Base-by-base conservation (phyloP, 2,329 filamentous ascomycete genomes). In the Fusarium odoratissimum region DNA sequence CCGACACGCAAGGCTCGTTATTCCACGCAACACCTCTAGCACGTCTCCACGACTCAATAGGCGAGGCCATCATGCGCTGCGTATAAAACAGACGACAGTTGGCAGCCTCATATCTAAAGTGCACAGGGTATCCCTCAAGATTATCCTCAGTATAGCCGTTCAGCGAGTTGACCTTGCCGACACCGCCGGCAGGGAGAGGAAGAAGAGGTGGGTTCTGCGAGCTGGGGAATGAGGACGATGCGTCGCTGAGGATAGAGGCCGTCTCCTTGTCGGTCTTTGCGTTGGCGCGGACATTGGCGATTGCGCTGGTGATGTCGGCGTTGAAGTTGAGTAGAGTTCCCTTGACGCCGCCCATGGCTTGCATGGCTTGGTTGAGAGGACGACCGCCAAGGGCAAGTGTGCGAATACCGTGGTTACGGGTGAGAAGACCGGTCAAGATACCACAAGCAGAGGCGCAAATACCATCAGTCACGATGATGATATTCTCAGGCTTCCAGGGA, bases 271-370 rank as follows among this genome's bases (percentile, higher is more conserved):
- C 33, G 16, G 59, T 66, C 64, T 40, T 58, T 64, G 46, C 75
- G 49, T 23, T 67, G 41, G 23, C 70, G 59, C 23, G 40, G 28
- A 74, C 67, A 12, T 40, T 14, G 11, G 58, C 33, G 1, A 69
- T 63, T 13, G 58, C 56, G 6, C 23, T 41, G 14, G 67, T 33
- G 14, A 77, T 64, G 21, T 76, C 71, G 1, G 56, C 35, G 60
- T 73, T 64, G 59, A 57, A 58, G 17, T 52, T 65, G 52, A 72
- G 69, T 74, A 80, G 5, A 67, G 74, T 82, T 37, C 91, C 91
- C 75, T 91, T 90, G 52, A 89, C 86, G n/a, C 91, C 91, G n/a
- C 91, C 90, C 23, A 91, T 84, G 8, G 85, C 86, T 81, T 92
- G 89, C 82, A 91, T 92, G 1, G 87, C 85, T 0, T 81, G 81